These are phyloP conservation scores for Colletotrichum chrysophilum DNA, from an alignment of 2,329 filamentous ascomycete species.

Conservation along the genomic window DNA sequence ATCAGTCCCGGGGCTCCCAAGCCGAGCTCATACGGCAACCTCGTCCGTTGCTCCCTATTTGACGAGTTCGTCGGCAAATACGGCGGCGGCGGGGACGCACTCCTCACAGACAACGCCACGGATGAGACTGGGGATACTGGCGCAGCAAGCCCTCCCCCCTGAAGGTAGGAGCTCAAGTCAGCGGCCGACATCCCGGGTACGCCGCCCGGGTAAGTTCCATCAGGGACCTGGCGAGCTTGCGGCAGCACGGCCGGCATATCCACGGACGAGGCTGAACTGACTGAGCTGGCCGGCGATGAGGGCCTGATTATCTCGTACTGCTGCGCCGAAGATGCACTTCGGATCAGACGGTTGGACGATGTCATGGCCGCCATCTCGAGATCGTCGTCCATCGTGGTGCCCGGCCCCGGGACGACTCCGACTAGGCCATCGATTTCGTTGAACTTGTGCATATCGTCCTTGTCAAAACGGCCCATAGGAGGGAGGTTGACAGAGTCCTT, in stretches of 20 bases:
- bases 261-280: not conserved
- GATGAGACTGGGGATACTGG: conserved; percentile 6
- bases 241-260: not conserved
- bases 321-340: not conserved
- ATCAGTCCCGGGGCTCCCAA: conserved; percentile 10
- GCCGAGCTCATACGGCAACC: not conserved
- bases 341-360: not conserved
- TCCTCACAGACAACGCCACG: not conserved
- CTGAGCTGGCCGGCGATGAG: not conserved
- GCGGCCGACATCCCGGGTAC: not conserved
- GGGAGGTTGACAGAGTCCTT: not conserved
- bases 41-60: not conserved
- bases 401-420: not conserved
- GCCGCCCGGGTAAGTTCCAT: not conserved
- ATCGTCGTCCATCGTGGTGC: not conserved
- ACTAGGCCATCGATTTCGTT: conserved; percentile 4
- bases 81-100: conserved; percentile 12
- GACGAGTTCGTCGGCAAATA: conserved; percentile 1
- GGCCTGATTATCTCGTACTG: conserved; percentile 9
- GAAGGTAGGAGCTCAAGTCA: conserved; percentile 15
- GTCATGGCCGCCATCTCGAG: conserved; percentile 1
- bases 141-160: not conserved
- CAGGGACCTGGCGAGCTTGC: not conserved
- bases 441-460: not conserved
- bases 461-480: not conserved